Conservation (phyloP, 2,329 filamentous ascomycete genomes). For the Juglanconis oblonga region DNA sequence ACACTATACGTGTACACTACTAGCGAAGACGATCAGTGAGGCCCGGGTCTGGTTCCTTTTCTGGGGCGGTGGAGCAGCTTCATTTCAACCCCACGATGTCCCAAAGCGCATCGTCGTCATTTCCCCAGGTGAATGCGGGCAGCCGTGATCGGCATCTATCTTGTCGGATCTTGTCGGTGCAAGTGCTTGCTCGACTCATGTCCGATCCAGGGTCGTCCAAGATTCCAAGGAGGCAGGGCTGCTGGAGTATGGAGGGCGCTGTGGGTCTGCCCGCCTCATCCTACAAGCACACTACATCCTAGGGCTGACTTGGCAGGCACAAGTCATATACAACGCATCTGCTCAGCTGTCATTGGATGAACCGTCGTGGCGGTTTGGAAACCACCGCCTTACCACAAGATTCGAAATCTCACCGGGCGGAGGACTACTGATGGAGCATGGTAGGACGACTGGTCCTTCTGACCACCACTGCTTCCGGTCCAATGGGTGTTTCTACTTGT, state of each 20-base stretch:
- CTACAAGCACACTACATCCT: too few species aligned
- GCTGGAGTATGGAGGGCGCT: not conserved
- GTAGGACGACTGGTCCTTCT: too few species aligned
- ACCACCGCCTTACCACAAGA: too few species aligned
- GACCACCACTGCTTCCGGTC: too few species aligned
- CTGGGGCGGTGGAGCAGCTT: not conserved
- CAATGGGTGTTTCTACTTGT: too few species aligned
- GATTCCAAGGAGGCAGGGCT: not conserved
- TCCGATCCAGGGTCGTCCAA: not conserved
- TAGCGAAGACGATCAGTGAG: not conserved
- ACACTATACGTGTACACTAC: not conserved
- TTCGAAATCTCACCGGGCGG: too few species aligned
- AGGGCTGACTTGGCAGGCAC: too few species aligned
- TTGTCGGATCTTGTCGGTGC: not conserved
- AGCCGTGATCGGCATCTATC: not conserved
- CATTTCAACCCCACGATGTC: constrained; percentile 2
- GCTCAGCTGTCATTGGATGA: too few species aligned
- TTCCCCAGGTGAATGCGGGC: not conserved
- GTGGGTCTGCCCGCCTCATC: too few species aligned
- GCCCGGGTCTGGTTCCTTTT: not conserved
- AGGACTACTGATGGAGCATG: too few species aligned
- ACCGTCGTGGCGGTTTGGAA: too few species aligned
- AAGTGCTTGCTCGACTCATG: not conserved
- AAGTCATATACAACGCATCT: too few species aligned
- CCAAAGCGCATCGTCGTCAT: constrained; percentile 1